Percentiles rank a stretch among this genome's conserved stretches.
Evolutionary conservation across 2,329 filamentous ascomycete genomes (phyloP).

Genomic region (Pseudogymnoascus sp.): DNA sequence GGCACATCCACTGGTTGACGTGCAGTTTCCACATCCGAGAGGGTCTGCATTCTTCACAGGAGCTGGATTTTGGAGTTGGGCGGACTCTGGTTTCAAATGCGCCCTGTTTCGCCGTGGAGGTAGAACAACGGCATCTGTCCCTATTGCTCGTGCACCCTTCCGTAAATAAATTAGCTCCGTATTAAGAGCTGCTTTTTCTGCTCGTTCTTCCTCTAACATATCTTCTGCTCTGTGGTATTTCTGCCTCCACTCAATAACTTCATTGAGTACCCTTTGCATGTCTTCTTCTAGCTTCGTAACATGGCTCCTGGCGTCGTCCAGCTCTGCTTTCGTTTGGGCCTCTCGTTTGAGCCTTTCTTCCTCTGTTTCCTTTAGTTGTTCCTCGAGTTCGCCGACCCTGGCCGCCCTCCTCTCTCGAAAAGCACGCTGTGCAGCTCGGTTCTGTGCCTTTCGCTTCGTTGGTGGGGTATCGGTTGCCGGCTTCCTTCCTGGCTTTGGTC

Average conservation of each 20-base stretch:
- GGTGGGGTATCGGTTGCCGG: conserved; percentile 87
- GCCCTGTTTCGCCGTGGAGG: conserved; percentile 26
- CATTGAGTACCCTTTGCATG: conserved; percentile 50
- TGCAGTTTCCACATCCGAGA: conserved; percentile 49
- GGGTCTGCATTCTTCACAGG: conserved; percentile 14
- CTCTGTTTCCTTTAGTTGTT: conserved; percentile 55
- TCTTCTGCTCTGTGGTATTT: conserved; percentile 28
- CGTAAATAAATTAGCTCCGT: conserved; percentile 32
- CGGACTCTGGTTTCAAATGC: conserved; percentile 4
- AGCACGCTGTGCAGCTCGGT: conserved; percentile 80
- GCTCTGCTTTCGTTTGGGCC: conserved; percentile 38
- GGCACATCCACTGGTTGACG: conserved; percentile 44
- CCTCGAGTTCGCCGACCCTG: conserved; percentile 68
- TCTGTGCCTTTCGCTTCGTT: conserved; percentile 90
- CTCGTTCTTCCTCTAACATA: conserved; percentile 29
- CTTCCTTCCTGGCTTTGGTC: conserved; percentile 86
- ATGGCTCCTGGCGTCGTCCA: conserved; percentile 32
- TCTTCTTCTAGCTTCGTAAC: conserved; percentile 55
- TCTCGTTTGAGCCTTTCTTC: conserved; percentile 49
- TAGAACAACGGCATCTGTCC: conserved; percentile 34
- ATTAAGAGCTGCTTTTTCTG: conserved; percentile 35
- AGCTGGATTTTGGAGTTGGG: conserved; percentile 19
- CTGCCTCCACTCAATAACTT: conserved; percentile 28
- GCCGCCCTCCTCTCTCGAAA: conserved; percentile 84
- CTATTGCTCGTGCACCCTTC: conserved; percentile 24